These are phyloP conservation scores for Cucurbitaria berberidis DNA, from an alignment of 2,329 filamentous ascomycete species.

Conservation along the genomic window DNA sequence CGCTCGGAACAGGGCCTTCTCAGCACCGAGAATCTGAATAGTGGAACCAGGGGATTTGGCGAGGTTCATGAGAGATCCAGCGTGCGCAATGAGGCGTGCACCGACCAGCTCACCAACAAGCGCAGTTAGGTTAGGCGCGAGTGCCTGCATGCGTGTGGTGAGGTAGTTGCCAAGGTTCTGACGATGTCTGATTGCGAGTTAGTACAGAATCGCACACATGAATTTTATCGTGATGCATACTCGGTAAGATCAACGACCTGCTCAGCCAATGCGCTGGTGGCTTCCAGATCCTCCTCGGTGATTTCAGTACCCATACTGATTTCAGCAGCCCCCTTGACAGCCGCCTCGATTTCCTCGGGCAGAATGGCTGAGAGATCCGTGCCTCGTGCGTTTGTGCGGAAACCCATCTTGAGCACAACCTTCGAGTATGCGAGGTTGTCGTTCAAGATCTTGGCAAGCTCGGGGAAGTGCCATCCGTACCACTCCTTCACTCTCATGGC, in stretches of 20 bases:
- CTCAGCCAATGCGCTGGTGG: constrained; percentile 89
- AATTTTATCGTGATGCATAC: constrained; percentile 57
- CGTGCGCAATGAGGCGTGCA: constrained; percentile 91
- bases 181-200: constrained; percentile 55
- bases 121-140: constrained; percentile 93
- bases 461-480: constrained; percentile 99
- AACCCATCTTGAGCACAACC: constrained; percentile 86
- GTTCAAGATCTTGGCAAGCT: constrained; percentile 88
- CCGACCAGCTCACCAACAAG: constrained; percentile 93
- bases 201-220: not conserved
- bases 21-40: constrained; percentile 96
- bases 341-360: constrained; percentile 90
- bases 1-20: constrained; percentile 97
- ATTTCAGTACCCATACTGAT: constrained; percentile 99
- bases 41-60: constrained; percentile 95
- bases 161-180: constrained; percentile 87
- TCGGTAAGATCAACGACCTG: constrained; percentile 92
- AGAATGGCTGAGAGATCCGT: constrained; percentile 80
- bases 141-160: constrained; percentile 91
- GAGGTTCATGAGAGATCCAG: constrained; percentile 91
- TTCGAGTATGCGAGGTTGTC: constrained; percentile 84
- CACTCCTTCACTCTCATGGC: constrained; percentile 99
- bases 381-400: constrained; percentile 78
- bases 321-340: constrained; percentile 92
- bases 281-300: constrained; percentile 86